These are phyloP conservation scores for Candida sp. DNA, from an alignment of 1,139 yeast genomes.

Conservation along the genomic window DNA sequence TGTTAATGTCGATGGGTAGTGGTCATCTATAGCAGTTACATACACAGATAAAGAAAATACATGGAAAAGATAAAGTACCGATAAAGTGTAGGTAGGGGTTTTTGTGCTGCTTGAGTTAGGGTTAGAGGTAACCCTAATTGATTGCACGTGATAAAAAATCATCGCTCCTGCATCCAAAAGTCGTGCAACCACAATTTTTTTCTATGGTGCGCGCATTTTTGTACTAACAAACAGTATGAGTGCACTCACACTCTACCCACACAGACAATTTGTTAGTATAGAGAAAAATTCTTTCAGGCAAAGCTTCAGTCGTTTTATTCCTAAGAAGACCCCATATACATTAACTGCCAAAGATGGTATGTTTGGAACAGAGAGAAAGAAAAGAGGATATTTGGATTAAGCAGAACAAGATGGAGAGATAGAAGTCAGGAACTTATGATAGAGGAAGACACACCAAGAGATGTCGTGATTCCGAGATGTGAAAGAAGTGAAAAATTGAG, in stretches of 20 bases:
- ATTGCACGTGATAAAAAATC: neutral
- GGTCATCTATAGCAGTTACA: slow-evolving; percentile 32
- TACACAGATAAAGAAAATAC: slow-evolving; percentile 9
- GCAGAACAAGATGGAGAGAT: too few species aligned
- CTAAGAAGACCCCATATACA: slow-evolving; percentile 5
- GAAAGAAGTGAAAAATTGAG: slow-evolving; percentile 1
- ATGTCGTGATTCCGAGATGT: too few species aligned
- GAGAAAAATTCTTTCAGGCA: slow-evolving; percentile 11
- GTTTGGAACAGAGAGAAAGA: slow-evolving; percentile 4
- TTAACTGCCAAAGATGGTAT: slow-evolving; percentile 17
- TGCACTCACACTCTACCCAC: neutral
- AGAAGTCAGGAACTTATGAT: neutral
- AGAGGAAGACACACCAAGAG: too few species aligned
- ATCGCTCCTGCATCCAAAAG: neutral
- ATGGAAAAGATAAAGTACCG: neutral
- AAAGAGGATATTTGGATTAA: too few species aligned
- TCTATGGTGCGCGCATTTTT: neutral
- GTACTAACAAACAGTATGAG: neutral
- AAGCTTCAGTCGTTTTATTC: slow-evolving; percentile 8
- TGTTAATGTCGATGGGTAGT: slow-evolving; percentile 78
- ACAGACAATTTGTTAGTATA: neutral
- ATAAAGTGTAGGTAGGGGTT: too few species aligned
- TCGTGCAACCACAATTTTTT: neutral
- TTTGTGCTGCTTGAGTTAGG: too few species aligned
- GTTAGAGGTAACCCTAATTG: neutral